These are phyloP conservation scores for Rutstroemia sp. DNA, from an alignment of 2,329 filamentous ascomycete genomes.

Conservation along the genomic window DNA sequence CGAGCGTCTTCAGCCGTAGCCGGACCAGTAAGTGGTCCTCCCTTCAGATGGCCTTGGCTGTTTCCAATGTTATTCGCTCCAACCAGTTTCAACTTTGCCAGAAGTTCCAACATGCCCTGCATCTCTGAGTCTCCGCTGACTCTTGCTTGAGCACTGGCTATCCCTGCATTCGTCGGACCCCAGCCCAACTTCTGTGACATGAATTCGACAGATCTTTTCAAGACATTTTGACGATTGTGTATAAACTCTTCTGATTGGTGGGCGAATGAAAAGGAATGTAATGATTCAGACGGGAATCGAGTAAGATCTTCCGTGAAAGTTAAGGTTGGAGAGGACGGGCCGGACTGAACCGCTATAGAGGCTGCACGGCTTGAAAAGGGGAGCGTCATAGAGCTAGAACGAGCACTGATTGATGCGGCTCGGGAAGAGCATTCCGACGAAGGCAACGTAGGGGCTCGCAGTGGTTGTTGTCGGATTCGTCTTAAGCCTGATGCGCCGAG, in stretches of 20 bases:
- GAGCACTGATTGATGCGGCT: constrained; percentile 51
- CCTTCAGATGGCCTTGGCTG: constrained; percentile 39
- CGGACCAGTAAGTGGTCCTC: constrained; percentile 69
- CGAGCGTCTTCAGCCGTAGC: constrained; percentile 57
- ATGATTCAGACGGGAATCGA: constrained; percentile 87
- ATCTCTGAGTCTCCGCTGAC: constrained; percentile 77
- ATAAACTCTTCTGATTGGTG: constrained; percentile 90
- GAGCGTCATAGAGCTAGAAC: constrained; percentile 62
- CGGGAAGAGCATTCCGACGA: constrained; percentile 57
- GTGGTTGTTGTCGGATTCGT: constrained; percentile 83
- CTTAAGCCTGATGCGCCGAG: constrained; percentile 79
- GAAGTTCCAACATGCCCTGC: constrained; percentile 83
- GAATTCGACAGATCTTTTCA: constrained; percentile 92
- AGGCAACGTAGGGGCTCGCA: constrained; percentile 57
- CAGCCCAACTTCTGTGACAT: constrained; percentile 82
- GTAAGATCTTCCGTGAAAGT: constrained; percentile 80
- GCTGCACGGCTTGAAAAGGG: constrained; percentile 42
- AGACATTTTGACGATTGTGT: constrained; percentile 83
- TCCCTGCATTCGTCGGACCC: constrained; percentile 61
- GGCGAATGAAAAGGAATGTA: constrained; percentile 97
- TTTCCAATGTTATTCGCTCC: constrained; percentile 54
- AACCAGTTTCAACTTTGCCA: constrained; percentile 74
- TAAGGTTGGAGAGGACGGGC: constrained; percentile 60
- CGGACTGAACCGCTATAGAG: constrained; percentile 35
- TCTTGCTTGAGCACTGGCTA: constrained; percentile 77